phyloP scores from a whole-genome alignment of 345 rosid genomes.

The Laguncularia racemosa region DNA sequence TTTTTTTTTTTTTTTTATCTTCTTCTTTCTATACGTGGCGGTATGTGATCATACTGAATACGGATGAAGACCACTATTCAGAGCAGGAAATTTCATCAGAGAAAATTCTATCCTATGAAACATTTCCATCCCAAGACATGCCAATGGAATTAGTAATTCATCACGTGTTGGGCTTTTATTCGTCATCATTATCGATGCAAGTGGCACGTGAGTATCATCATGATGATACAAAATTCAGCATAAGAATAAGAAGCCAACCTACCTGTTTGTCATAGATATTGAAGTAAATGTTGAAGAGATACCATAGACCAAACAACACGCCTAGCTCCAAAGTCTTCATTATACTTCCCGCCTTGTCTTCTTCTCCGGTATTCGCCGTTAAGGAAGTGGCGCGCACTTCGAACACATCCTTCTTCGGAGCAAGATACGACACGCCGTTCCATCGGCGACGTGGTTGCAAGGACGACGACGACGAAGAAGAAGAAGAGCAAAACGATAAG shows the following conservation, averaged over 20 bases:
- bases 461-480: constrained; percentile 16
- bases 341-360: constrained; percentile 29
- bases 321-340: constrained; percentile 58
- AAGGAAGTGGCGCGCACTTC: constrained; percentile 50
- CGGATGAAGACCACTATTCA: too few species aligned
- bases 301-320: constrained; percentile 78
- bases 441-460: constrained; percentile 32
- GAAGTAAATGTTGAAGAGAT: constrained; percentile 94
- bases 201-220: background rate
- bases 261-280: constrained; percentile 99
- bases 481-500: constrained; percentile 15
- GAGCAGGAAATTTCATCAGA: too few species aligned
- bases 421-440: constrained; percentile 40
- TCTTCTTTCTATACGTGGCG: too few species aligned
- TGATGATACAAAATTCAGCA: background rate
- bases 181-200: too few species aligned
- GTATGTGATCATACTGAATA: too few species aligned
- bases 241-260: background rate
- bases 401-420: constrained; percentile 20
- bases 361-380: constrained; percentile 52
- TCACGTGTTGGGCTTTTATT: background rate
- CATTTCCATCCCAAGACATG: too few species aligned
- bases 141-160: too few species aligned
- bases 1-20: too few species aligned
- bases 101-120: too few species aligned